phyloP scores from a whole-genome alignment of 352 stramenopile species.

The Phytophthora europaea region DNA sequence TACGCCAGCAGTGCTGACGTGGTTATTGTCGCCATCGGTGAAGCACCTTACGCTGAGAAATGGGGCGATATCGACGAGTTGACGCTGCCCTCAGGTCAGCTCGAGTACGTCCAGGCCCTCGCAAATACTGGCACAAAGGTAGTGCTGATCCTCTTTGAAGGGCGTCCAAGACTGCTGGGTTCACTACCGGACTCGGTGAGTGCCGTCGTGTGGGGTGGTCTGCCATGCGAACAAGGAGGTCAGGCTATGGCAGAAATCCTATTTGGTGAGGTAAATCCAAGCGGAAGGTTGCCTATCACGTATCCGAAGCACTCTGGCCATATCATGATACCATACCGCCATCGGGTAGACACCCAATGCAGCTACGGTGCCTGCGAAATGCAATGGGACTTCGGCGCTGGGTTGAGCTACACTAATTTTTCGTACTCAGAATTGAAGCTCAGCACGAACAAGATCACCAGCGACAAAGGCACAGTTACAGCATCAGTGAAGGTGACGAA shows the following conservation, averaged over 20 bases:
- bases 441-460: slow-evolving; percentile 39
- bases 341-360: slow-evolving; percentile 64
- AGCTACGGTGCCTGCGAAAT: slow-evolving; percentile 55
- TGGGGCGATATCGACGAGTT: slow-evolving; percentile 84
- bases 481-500: slow-evolving; percentile 77
- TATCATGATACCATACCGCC: slow-evolving; percentile 78
- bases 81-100: slow-evolving; percentile 62
- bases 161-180: slow-evolving; percentile 60
- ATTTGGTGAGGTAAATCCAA: slow-evolving; percentile 82
- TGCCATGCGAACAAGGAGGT: slow-evolving; percentile 83
- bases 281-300: slow-evolving; percentile 79
- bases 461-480: slow-evolving; percentile 26
- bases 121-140: slow-evolving; percentile 68
- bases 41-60: slow-evolving; percentile 69
- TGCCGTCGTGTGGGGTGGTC: slow-evolving; percentile 74
- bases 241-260: slow-evolving; percentile 88
- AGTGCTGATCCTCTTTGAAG: slow-evolving; percentile 77
- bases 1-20: slow-evolving; percentile 35
- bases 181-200: slow-evolving; percentile 70
- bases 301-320: slow-evolving; percentile 75
- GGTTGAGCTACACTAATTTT: slow-evolving; percentile 79
- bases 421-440: slow-evolving; percentile 56
- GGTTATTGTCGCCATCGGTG: slow-evolving; percentile 43
- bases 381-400: slow-evolving; percentile 73
- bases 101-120: slow-evolving; percentile 78